Evolutionary conservation across 2,329 filamentous ascomycete species (phyloP).

Genomic region (Diaporthe australafricana): DNA sequence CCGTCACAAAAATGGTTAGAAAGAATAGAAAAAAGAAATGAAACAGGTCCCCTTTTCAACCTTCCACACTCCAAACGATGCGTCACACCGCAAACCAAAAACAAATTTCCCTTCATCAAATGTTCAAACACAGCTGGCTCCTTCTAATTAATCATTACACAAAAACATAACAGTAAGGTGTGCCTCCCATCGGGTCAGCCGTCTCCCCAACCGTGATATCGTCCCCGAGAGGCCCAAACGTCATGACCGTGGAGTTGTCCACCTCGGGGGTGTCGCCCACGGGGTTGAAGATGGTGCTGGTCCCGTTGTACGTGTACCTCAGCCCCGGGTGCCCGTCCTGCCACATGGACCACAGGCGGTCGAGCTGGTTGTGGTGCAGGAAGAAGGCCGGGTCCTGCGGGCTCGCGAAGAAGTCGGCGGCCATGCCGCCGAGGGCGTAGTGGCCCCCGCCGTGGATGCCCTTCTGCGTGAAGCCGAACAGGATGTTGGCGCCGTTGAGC

Average conservation of each 20-base stretch:
- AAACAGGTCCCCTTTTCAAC: not conserved
- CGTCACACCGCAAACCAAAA: not conserved
- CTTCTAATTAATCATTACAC: not conserved
- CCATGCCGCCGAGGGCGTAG: slow-evolving; percentile 26
- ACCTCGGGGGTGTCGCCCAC: slow-evolving; percentile 26
- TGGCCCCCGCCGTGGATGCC: slow-evolving; percentile 35
- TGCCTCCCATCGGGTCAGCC: slow-evolving; percentile 4
- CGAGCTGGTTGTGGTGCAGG: slow-evolving; percentile 47
- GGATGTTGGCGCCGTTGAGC: slow-evolving; percentile 27
- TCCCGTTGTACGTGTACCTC: slow-evolving; percentile 32
- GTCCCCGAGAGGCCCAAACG: slow-evolving; percentile 17
- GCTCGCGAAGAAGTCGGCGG: slow-evolving; percentile 19
- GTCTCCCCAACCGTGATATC: slow-evolving; percentile 11
- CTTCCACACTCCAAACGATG: not conserved
- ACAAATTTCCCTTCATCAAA: not conserved
- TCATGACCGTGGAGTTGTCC: slow-evolving; percentile 27
- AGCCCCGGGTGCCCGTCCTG: slow-evolving; percentile 32
- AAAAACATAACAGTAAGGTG: slow-evolving; percentile 32
- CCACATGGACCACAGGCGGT: slow-evolving; percentile 40
- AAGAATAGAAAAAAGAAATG: no score
- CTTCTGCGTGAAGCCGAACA: slow-evolving; percentile 15
- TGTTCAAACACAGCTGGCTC: not conserved
- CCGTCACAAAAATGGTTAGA: no score
- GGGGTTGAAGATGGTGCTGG: slow-evolving; percentile 31
- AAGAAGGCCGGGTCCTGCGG: slow-evolving; percentile 49